Evolutionary conservation across 2,329 filamentous ascomycete genomes (phyloP), one percentile per base, ranked within the genome.

Genomic region (Paecilomyces sp.): DNA sequence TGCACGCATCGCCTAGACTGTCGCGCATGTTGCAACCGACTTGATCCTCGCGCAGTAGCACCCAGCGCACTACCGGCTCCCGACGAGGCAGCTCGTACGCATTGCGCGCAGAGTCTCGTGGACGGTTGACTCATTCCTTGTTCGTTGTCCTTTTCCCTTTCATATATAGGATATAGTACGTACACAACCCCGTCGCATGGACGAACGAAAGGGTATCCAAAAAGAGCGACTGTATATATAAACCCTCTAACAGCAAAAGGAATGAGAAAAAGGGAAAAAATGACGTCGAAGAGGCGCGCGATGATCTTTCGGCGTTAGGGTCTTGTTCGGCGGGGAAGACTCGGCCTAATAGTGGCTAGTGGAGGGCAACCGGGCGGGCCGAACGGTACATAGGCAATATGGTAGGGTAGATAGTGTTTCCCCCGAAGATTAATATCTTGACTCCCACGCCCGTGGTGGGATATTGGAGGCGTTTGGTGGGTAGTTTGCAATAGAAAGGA

Each of bases 31-130:
- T 66, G 67, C 11, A 64, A 61, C 34, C 62, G 59, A 50, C 62
- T 31, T 51, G 64, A 60, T 15, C 65, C 63, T 59, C 63, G 64
- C 57, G 62, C 56, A 15, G 59, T 65, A 33, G 65, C 67, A 18
- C 66, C 56, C 28, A 65, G 56, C 12, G 62, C 60, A 53, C 61
- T 63, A 34, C 66, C 57, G 36, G 63, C 52, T 56, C 68, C 63
- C 58, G 71, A 33, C 11, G 31, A 64, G 41, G 69, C 67, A 53
- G 61, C 62, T 34, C 68, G 66, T 55, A 72, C 58, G 57, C 66
- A 68, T 54, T 71, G 67, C 25, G 67, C 64, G 62, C 70, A 70
- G 28, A 73, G 59, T 58, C 66, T 72, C 51, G 65, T 65, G 28
- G 70, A 67, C n/a, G 70, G 62, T 34, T 67, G 67, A 57, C 67